A percentile compares a stretch with the other conserved stretches of the same genome.
Conservation (phyloP, 176 grass and related monocot genomes). For the Neostapfia colusana region DNA sequence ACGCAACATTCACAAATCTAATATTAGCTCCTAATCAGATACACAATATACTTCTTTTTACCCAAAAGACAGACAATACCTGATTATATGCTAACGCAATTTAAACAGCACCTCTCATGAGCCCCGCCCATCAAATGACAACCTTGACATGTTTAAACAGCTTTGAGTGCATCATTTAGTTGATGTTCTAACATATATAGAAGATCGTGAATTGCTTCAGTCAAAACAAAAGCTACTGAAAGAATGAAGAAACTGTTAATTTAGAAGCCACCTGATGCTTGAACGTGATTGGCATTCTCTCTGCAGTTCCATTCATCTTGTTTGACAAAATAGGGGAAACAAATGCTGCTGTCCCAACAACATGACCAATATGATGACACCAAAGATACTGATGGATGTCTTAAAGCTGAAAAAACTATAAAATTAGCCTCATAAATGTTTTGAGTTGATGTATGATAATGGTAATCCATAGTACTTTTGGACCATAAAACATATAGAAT, state of each 20-base stretch:
- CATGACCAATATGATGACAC: constrained; percentile 53
- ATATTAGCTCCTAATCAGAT: constrained; percentile 5
- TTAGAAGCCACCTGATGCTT: constrained; percentile 70
- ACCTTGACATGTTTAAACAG: constrained; percentile 44
- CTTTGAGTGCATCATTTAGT: constrained; percentile 25
- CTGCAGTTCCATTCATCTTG: constrained; percentile 56
- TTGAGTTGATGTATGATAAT: background rate
- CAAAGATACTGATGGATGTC: constrained; percentile 60
- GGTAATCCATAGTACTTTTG: too few species aligned
- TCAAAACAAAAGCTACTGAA: background rate
- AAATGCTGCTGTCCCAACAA: constrained; percentile 66
- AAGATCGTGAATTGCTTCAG: background rate
- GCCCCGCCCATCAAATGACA: constrained; percentile 91
- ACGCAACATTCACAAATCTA: constrained; percentile 27
- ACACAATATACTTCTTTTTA: background rate
- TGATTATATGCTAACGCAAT: constrained; percentile 82
- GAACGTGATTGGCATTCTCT: constrained; percentile 66
- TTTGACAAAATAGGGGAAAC: constrained; percentile 78
- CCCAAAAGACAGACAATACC: constrained; percentile 20
- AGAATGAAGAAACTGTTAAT: background rate
- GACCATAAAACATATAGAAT: background rate
- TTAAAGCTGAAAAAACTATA: constrained; percentile 50
- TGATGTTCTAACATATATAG: background rate
- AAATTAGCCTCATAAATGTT: constrained; percentile 22
- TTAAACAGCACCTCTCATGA: constrained; percentile 88